Evolutionary conservation across 495 filamentous ascomycete genomes (phyloP), one percentile per base, ranked within the genome.

Genomic region (Niebla homalea): DNA sequence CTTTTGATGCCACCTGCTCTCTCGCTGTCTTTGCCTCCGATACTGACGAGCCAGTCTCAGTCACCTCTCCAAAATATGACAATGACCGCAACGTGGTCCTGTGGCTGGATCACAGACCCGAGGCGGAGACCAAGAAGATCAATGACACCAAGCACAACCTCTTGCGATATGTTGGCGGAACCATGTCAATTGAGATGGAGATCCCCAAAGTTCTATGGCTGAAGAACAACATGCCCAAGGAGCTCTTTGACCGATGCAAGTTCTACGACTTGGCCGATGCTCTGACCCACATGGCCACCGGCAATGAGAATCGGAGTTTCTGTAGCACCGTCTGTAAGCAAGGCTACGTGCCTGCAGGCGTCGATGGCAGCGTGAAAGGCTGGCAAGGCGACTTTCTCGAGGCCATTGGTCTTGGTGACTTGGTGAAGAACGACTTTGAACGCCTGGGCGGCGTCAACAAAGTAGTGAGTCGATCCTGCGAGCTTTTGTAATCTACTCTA

Each of bases 141-240:
- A 97, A 97, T 67, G 80, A 80, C 14, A 95, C 92, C 2, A 77
- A 81, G 44, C 92, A 97, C 69, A 87, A 88, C 56, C 72, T 98
- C n/a, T 76, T 98, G 35, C 81, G 85, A 44, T 98, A 96, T 64
- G 90, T 98, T 5, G 92, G 92, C 42, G 90, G 92, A 36, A 89
- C 79, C 57, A 97, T 98, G 92, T 93, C 85, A 58, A 85, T 94
- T 56, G 92, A 98, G 70, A 98, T 98, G 92, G 92, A 98, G 62
- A 88, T 96, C 22, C 92, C 92, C 21, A 98, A 98, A 62, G 87
- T 95, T 1, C 71, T 97, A 21, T 98, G 92, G 92, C 70, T 98
- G 57, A 96, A 97, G 73, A 92, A 93, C 61, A 74, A 96, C 66
- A 96, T 98, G 92, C 85, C 92, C n/a, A 72, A 80, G 46, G 86